These are phyloP conservation scores for Colletotrichum graminicola DNA, from an alignment of 2,329 filamentous ascomycete species.

Conservation along the genomic window DNA sequence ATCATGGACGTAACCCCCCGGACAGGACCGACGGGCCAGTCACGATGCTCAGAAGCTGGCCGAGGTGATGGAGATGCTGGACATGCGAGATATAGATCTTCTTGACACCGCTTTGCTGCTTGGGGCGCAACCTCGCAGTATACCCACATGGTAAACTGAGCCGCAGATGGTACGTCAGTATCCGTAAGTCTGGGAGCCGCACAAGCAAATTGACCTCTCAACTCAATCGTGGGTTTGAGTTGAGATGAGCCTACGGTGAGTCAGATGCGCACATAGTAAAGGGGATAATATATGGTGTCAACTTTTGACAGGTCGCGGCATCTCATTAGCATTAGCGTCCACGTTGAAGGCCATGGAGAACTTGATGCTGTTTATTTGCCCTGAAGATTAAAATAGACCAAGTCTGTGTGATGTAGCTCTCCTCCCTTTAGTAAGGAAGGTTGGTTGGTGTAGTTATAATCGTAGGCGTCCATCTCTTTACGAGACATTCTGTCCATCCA, in stretches of 20 bases:
- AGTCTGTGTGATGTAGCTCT: background rate
- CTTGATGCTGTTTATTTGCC: background rate
- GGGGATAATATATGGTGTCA: background rate
- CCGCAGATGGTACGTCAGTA: background rate
- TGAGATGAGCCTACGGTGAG: background rate
- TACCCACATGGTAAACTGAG: background rate
- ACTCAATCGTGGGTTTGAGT: background rate
- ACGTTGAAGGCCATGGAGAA: background rate
- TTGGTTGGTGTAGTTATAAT: too few relatives aligned
- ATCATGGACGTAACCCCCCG: background rate
- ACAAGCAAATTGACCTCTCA: background rate
- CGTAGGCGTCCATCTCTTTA: background rate
- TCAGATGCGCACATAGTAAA: background rate
- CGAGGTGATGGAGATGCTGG: background rate
- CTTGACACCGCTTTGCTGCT: background rate
- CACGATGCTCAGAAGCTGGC: background rate
- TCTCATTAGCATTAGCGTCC: background rate
- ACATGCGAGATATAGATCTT: conserved; percentile 9
- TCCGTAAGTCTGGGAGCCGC: background rate
- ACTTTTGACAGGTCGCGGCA: background rate
- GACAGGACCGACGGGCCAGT: conserved; percentile 3
- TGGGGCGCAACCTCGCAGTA: background rate
- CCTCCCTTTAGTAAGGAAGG: background rate
- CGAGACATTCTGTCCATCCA: background rate
- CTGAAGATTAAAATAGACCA: background rate